These are phyloP conservation scores for Lycium ferocissimum DNA, from an alignment of 257 asterid genomes.

Conservation along the genomic window DNA sequence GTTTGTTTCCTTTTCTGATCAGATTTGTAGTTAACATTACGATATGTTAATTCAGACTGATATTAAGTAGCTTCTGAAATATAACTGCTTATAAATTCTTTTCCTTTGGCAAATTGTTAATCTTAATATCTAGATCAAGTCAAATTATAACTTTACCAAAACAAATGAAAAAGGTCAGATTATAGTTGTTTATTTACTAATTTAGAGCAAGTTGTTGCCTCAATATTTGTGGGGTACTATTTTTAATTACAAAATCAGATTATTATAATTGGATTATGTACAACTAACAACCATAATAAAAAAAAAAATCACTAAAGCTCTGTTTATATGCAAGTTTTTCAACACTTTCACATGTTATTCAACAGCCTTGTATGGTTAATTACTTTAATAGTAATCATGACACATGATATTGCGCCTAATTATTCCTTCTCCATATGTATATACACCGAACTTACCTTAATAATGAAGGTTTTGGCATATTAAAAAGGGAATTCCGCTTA, in stretches of 20 bases:
- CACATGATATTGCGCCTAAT: constrained; percentile 7
- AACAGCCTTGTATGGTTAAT: background rate
- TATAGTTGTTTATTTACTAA: background rate
- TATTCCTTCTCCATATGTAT: background rate
- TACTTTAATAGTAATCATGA: background rate
- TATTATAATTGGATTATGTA: background rate
- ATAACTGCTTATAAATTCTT: background rate
- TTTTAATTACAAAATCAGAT: background rate
- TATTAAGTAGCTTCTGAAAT: background rate
- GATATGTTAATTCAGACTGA: background rate
- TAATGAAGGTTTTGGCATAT: background rate
- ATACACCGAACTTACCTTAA: background rate
- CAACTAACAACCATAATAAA: background rate
- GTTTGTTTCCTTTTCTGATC: background rate
- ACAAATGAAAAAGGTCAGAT: background rate
- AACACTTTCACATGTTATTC: background rate
- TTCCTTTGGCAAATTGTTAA: background rate
- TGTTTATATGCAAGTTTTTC: background rate
- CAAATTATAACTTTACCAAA: background rate
- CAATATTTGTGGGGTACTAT: background rate
- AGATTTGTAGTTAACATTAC: background rate
- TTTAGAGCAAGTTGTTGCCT: background rate
- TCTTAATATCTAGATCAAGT: background rate
- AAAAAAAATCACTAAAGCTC: background rate
- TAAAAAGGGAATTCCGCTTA: background rate